These are phyloP conservation scores for Chlorella sp. DNA, from an alignment of 139 green algal genomes.

Conservation along the genomic window DNA sequence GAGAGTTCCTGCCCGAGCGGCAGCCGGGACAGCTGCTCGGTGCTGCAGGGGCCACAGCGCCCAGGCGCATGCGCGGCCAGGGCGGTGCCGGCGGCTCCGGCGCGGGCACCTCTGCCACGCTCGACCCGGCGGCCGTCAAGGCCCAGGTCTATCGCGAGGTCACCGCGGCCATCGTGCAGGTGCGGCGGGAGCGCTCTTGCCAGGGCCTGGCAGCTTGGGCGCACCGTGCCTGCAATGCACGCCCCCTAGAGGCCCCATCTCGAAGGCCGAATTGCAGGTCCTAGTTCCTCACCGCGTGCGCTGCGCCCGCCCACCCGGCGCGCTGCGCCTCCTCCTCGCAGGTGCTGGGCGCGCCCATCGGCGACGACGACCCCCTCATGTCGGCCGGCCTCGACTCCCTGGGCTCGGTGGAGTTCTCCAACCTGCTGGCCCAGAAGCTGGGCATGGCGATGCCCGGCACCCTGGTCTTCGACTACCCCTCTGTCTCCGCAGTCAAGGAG, in stretches of 20 bases:
- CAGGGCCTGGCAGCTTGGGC: too few relatives aligned
- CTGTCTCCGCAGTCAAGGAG: constrained; percentile 27
- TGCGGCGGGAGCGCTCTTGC: background rate
- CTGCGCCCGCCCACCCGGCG: too few relatives aligned
- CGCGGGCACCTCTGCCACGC: background rate
- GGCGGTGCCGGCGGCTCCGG: background rate
- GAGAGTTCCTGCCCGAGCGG: constrained; percentile 20
- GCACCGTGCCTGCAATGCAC: too few relatives aligned
- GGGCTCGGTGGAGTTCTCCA: constrained; percentile 57
- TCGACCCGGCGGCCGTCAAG: constrained; percentile 17
- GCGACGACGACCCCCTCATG: constrained; percentile 61
- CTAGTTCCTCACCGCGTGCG: too few relatives aligned
- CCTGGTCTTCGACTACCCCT: constrained; percentile 76
- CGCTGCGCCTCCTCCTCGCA: too few relatives aligned
- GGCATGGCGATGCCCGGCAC: constrained; percentile 61
- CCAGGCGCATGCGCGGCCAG: background rate
- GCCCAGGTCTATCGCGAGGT: constrained; percentile 28
- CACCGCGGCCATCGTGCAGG: constrained; percentile 34
- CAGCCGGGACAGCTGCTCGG: background rate
- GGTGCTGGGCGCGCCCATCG: constrained; percentile 32
- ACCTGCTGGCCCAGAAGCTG: constrained; percentile 65
- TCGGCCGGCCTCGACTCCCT: constrained; percentile 67
- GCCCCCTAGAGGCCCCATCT: too few relatives aligned
- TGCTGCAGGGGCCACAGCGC: background rate
- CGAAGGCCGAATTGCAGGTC: too few relatives aligned